These are phyloP conservation scores for Colletotrichum neosansevieriae DNA, from an alignment of 2,329 filamentous ascomycete species.

Conservation along the genomic window DNA sequence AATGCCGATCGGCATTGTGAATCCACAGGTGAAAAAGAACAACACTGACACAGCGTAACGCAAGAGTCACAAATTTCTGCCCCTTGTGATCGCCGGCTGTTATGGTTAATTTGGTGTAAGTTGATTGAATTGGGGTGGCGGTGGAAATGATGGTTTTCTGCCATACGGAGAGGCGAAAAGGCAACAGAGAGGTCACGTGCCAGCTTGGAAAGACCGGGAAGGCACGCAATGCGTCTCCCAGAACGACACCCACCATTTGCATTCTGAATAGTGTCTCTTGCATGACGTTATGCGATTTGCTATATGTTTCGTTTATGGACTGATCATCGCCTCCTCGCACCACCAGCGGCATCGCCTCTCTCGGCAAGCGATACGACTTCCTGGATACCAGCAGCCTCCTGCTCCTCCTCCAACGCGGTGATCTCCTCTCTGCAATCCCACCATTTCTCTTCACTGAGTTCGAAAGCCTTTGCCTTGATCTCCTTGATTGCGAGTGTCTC, in stretches of 20 bases:
- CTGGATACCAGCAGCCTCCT: conserved; percentile 93
- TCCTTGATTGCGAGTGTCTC: conserved; percentile 86
- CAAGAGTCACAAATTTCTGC: no score
- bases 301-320: background rate
- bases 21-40: background rate
- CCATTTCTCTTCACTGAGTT: conserved; percentile 95
- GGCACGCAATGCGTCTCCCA: no score
- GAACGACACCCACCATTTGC: no score
- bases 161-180: conserved; percentile 6
- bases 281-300: no score
- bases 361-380: conserved; percentile 92
- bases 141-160: background rate
- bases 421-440: conserved; percentile 98
- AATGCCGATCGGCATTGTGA: conserved; percentile 81
- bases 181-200: conserved; percentile 33
- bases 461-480: conserved; percentile 90
- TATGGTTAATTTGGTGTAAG: background rate
- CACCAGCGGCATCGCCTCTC: conserved; percentile 68
- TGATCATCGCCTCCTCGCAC: conserved; percentile 41
- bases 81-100: no score
- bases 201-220: background rate
- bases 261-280: no score
- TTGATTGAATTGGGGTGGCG: background rate
- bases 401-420: conserved; percentile 90
- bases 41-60: no score